A percentile compares a stretch with the other conserved stretches of the same genome.
Conservation (phyloP, 2,329 filamentous ascomycete species). For the Colletotrichum sp. region DNA sequence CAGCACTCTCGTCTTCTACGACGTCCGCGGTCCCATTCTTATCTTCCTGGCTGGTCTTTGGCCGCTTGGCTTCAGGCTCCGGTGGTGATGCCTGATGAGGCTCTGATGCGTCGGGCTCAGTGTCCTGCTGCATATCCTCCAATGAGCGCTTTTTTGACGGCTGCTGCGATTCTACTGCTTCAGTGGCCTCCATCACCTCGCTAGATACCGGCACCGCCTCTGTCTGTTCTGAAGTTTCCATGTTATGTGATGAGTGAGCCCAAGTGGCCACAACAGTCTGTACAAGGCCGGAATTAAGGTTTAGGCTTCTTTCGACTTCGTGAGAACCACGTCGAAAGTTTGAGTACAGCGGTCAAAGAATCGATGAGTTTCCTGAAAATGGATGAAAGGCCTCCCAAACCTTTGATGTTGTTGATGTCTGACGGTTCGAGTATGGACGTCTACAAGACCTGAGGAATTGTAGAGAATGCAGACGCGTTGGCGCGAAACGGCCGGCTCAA, state of each 20-base stretch:
- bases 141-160: slow-evolving; percentile 31
- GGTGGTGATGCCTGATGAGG: slow-evolving; percentile 1
- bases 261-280: neutral
- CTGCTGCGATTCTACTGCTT: neutral
- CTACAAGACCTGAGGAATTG: neutral
- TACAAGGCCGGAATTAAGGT: neutral
- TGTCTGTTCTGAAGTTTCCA: slow-evolving; percentile 6
- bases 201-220: neutral
- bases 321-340: neutral
- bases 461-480: neutral
- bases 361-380: neutral
- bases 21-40: neutral
- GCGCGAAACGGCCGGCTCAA: neutral
- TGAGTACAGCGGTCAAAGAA: neutral
- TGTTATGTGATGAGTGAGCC: neutral
- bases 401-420: neutral
- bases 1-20: slow-evolving; percentile 18
- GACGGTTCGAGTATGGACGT: neutral
- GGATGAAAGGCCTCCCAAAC: neutral
- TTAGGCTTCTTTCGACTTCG: neutral
- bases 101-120: neutral
- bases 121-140: slow-evolving; percentile 24
- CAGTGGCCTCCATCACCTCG: neutral
- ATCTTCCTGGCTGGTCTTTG: neutral
- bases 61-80: slow-evolving; percentile 24